phyloP scores from a whole-genome alignment of 805 yeast genomes.

The Lachancea cidri region DNA sequence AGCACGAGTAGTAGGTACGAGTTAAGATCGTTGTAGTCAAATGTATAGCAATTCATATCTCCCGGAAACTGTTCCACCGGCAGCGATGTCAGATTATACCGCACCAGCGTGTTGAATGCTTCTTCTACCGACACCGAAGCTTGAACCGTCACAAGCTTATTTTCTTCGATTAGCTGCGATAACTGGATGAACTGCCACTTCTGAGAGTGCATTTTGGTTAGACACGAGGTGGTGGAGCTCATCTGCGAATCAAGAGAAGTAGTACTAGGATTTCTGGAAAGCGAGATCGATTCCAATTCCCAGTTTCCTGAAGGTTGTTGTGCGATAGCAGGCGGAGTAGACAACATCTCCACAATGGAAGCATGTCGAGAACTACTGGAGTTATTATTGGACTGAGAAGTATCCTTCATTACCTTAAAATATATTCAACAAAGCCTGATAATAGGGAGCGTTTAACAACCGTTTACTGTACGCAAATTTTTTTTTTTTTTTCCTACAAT shows the following conservation, averaged over 20 bases:
- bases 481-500: no score
- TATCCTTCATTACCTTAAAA: conserved; percentile 3
- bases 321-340: conserved; percentile 69
- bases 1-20: conserved; percentile 79
- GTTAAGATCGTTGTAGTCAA: conserved; percentile 88
- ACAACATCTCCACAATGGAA: conserved; percentile 67
- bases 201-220: conserved; percentile 22
- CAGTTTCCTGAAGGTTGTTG: conserved; percentile 14
- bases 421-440: neutral
- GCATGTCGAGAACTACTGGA: conserved; percentile 41
- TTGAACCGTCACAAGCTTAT: conserved; percentile 66
- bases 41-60: conserved; percentile 70
- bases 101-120: conserved; percentile 74
- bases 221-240: conserved; percentile 9
- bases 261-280: conserved; percentile 8
- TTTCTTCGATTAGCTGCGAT: conserved; percentile 69
- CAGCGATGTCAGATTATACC: conserved; percentile 73
- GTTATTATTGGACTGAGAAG: conserved; percentile 1
- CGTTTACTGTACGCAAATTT: neutral
- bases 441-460: neutral
- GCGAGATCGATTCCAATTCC: conserved; percentile 8
- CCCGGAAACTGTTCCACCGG: conserved; percentile 62
- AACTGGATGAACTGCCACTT: conserved; percentile 72
- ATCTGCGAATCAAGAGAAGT: conserved; percentile 8
- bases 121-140: conserved; percentile 71